These are phyloP conservation scores for Dendrobium catenatum DNA, from an alignment of 106 monocot species.

Conservation along the genomic window DNA sequence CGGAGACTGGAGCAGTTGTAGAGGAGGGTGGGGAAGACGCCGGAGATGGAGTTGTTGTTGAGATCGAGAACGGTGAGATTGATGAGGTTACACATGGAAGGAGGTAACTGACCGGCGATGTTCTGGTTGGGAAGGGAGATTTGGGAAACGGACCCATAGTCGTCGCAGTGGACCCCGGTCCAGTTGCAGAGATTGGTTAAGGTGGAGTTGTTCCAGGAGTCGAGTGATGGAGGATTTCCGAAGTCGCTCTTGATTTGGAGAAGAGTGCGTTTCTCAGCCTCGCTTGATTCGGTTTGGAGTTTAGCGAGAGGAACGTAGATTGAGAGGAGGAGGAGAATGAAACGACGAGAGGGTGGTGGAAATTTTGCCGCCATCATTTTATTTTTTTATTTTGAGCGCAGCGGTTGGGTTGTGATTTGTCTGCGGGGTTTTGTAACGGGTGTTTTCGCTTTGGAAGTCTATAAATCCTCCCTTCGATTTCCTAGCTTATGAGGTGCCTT, in stretches of 20 bases:
- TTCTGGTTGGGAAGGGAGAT: slow-evolving; percentile 12
- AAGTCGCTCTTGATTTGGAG: slow-evolving; percentile 17
- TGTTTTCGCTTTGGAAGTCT: too few relatives aligned
- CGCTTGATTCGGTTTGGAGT: not conserved
- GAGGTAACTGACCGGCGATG: slow-evolving; percentile 20
- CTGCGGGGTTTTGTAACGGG: too few relatives aligned
- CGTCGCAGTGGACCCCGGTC: slow-evolving; percentile 25
- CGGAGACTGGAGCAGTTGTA: slow-evolving; percentile 34
- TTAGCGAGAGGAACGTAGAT: not conserved
- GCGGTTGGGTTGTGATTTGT: too few relatives aligned
- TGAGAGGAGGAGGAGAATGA: not conserved
- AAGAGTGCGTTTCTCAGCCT: slow-evolving; percentile 19
- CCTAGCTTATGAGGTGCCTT: too few relatives aligned
- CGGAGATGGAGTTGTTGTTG: slow-evolving; percentile 35
- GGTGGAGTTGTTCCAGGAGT: slow-evolving; percentile 28
- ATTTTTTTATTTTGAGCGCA: not conserved
- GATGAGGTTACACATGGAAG: slow-evolving; percentile 26
- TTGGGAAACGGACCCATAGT: slow-evolving; percentile 13
- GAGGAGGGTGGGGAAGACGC: slow-evolving; percentile 29
- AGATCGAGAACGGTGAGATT: slow-evolving; percentile 43
- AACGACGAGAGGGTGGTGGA: not conserved
- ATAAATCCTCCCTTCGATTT: too few relatives aligned
- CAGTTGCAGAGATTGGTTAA: slow-evolving; percentile 21
- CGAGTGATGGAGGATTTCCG: slow-evolving; percentile 21
- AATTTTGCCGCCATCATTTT: not conserved